phyloP scores from a whole-genome alignment of 176 grass and related monocot species.

The Bromus sterilis region DNA sequence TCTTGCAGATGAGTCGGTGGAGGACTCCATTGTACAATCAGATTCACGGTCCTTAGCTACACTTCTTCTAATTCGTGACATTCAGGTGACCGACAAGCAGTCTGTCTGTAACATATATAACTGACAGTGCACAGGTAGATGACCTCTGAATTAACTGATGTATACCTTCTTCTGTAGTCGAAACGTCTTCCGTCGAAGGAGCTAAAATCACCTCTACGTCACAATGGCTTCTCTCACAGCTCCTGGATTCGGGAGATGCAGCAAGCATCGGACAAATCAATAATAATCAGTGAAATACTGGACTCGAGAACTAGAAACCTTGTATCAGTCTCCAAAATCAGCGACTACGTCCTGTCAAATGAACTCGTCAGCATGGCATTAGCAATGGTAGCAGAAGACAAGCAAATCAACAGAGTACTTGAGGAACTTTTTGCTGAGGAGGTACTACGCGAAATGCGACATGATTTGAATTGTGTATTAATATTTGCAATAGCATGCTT shows the following conservation, averaged over 20 bases:
- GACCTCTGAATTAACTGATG: conserved; percentile 11
- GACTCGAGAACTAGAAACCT: conserved; percentile 97
- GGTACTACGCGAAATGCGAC: conserved; percentile 30
- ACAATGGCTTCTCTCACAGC: conserved; percentile 55
- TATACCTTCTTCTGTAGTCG: conserved; percentile 50
- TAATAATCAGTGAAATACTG: conserved; percentile 95
- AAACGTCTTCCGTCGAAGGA: conserved; percentile 87
- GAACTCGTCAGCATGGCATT: conserved; percentile 98
- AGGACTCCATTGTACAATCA: conserved; percentile 96
- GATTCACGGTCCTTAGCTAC: conserved; percentile 97
- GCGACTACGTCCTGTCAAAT: conserved; percentile 90
- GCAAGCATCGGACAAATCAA: conserved; percentile 95
- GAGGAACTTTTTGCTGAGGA: conserved; percentile 96
- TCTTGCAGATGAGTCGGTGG: conserved; percentile 95
- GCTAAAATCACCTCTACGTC: conserved; percentile 56
- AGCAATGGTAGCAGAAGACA: conserved; percentile 99
- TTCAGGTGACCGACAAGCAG: conserved; percentile 48
- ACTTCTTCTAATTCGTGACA: conserved; percentile 93
- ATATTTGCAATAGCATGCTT: not conserved
- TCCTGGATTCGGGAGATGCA: conserved; percentile 98
- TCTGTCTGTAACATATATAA: not conserved
- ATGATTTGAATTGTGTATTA: not conserved
- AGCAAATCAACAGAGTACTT: conserved; percentile 96
- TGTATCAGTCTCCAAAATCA: conserved; percentile 96
- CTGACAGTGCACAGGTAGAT: not conserved